A percentile compares a stretch with the other conserved stretches of the same genome.
Conservation (phyloP, 306 rosid genomes). For the Trifolium subterraneum region DNA sequence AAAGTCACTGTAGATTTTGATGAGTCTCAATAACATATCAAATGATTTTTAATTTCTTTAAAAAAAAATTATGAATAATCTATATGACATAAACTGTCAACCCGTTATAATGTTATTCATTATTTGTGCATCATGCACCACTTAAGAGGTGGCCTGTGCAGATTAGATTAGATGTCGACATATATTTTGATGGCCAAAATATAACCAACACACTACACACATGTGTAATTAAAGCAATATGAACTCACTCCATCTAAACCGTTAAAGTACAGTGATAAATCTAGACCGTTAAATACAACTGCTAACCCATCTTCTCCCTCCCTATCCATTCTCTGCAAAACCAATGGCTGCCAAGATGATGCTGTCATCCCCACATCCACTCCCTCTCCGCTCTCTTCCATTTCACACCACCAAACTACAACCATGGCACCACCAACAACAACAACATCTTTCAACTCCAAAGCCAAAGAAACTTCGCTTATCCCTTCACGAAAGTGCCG, state of each 20-base stretch:
- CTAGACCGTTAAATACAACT: slow-evolving; percentile 11
- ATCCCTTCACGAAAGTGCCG: slow-evolving; percentile 54
- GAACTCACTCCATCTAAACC: background rate
- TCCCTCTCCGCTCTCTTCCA: slow-evolving; percentile 40
- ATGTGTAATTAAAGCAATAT: background rate
- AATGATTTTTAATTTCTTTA: too few relatives aligned
- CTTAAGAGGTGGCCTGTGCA: too few relatives aligned
- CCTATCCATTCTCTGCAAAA: slow-evolving; percentile 22
- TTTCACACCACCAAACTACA: slow-evolving; percentile 26
- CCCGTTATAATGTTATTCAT: too few relatives aligned
- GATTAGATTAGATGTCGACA: too few relatives aligned
- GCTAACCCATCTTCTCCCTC: slow-evolving; percentile 8
- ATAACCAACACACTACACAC: background rate
- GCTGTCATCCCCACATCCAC: slow-evolving; percentile 41
- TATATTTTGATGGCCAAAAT: background rate
- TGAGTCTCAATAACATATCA: too few relatives aligned
- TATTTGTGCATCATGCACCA: too few relatives aligned
- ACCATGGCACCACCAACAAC: slow-evolving; percentile 42
- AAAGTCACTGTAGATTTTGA: too few relatives aligned
- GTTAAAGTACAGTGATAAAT: background rate
- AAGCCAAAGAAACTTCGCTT: slow-evolving; percentile 45
- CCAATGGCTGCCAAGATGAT: slow-evolving; percentile 44
- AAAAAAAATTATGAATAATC: too few relatives aligned
- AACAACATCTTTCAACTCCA: slow-evolving; percentile 28
- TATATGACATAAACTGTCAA: too few relatives aligned